A percentile compares a stretch with the other conserved stretches of the same genome.
phyloP scores from a whole-genome alignment of 768 basidiomycete genomes.

The Boletus rubroflammeus region DNA sequence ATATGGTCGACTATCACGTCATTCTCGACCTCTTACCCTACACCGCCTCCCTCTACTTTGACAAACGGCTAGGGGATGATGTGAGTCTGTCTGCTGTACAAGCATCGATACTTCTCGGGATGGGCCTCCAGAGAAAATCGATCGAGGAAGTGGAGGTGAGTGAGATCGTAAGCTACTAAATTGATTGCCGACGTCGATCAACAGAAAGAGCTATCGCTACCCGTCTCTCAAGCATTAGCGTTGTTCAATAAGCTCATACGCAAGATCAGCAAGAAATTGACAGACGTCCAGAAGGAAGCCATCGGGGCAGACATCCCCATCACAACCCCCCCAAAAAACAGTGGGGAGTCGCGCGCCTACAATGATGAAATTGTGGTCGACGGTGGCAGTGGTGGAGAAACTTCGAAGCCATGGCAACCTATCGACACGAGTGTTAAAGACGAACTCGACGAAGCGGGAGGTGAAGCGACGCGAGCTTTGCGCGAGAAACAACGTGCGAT shows the following conservation, averaged over 20 bases:
- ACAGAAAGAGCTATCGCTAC: constrained; percentile 75
- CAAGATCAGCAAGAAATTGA: constrained; percentile 72
- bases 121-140: constrained; percentile 85
- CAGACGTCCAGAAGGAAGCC: constrained; percentile 75
- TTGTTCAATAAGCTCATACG: constrained; percentile 88
- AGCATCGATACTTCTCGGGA: constrained; percentile 82
- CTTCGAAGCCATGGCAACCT: constrained; percentile 38
- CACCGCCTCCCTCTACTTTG: constrained; percentile 81
- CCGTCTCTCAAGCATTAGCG: constrained; percentile 84
- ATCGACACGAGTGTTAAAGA: constrained; percentile 49
- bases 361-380: constrained; percentile 11
- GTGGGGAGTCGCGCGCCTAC: constrained; percentile 11
- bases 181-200: neutral
- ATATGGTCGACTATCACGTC: constrained; percentile 95
- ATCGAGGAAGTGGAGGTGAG: constrained; percentile 87
- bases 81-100: constrained; percentile 82
- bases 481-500: constrained; percentile 79
- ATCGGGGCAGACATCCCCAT: constrained; percentile 62
- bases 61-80: constrained; percentile 61
- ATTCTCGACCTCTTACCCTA: constrained; percentile 87
- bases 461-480: constrained; percentile 51
- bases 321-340: constrained; percentile 31
- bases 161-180: neutral
- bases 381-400: constrained; percentile 4
- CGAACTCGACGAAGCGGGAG: constrained; percentile 76